Evolutionary conservation across 1,284 basidiomycete genomes (phyloP).

Genomic region (Apiotrichum veenhuisii): DNA sequence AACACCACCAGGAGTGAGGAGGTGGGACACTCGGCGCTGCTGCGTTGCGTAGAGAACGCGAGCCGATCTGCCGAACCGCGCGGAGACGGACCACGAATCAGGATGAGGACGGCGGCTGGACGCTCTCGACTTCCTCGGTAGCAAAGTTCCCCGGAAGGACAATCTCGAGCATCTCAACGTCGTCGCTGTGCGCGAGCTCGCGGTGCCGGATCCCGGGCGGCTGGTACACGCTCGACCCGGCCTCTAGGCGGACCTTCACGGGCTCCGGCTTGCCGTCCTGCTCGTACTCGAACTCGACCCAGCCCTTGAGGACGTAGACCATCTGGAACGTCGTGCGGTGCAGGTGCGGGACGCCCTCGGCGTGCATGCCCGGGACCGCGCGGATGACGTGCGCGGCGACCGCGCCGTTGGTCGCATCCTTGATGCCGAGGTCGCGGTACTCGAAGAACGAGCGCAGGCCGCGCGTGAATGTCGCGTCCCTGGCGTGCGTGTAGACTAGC

Average conservation of each 20-base stretch:
- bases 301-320: conserved; percentile 12
- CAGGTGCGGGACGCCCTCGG: conserved; percentile 2
- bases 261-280: not conserved
- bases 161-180: conserved; percentile 15
- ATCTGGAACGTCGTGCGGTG: conserved; percentile 11
- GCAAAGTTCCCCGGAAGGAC: conserved; percentile 9
- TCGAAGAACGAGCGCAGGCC: conserved; percentile 15
- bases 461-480: conserved; percentile 5
- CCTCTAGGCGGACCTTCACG: conserved; percentile 3
- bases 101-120: not conserved
- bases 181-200: conserved; percentile 11
- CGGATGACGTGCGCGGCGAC: conserved; percentile 11
- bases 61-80: no score
- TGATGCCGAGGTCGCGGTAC: conserved; percentile 13
- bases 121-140: conserved; percentile 1
- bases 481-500: conserved; percentile 1
- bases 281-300: conserved; percentile 15
- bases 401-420: conserved; percentile 3
- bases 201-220: conserved; percentile 11
- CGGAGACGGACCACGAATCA: no score
- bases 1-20: no score
- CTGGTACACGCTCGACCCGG: conserved; percentile 8
- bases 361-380: conserved; percentile 3
- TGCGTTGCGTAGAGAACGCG: no score
- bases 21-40: no score